Evolutionary conservation across 1,284 basidiomycete genomes (phyloP).

Genomic region (Coriolopsis trogii): DNA sequence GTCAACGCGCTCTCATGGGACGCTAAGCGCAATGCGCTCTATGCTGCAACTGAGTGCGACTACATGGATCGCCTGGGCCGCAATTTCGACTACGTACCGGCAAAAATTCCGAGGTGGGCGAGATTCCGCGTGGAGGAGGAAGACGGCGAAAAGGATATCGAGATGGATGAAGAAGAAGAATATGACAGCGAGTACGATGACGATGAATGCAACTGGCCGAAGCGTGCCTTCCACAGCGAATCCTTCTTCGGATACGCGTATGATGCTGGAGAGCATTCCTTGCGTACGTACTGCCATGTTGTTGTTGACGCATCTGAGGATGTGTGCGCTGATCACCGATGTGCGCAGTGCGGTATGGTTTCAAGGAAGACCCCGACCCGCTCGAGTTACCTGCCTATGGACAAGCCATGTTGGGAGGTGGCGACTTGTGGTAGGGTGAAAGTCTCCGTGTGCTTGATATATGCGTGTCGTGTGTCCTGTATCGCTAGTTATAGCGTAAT

Average conservation of each 20-base stretch:
- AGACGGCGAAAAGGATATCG: conserved; percentile 21
- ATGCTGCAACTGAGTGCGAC: conserved; percentile 39
- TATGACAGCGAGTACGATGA: conserved; percentile 13
- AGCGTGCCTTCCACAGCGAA: conserved; percentile 37
- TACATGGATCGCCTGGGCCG: conserved; percentile 37
- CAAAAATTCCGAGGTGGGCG: conserved; percentile 24
- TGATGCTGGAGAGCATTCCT: conserved; percentile 37
- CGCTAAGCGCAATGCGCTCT: conserved; percentile 32
- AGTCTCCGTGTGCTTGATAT: too few species aligned
- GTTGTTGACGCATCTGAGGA: too few species aligned
- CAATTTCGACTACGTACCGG: conserved; percentile 35
- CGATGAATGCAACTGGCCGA: conserved; percentile 36
- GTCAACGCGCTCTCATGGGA: conserved; percentile 42
- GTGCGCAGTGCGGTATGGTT: conserved; percentile 12
- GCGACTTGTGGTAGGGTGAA: background rate
- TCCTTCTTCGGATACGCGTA: conserved; percentile 39
- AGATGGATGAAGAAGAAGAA: conserved; percentile 6
- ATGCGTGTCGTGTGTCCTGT: too few species aligned
- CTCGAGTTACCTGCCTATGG: conserved; percentile 4
- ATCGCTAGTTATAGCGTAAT: too few species aligned
- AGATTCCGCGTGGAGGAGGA: conserved; percentile 13
- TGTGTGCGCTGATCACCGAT: background rate
- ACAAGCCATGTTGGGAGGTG: conserved; percentile 1
- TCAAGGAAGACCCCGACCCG: conserved; percentile 17
- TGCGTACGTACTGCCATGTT: conserved; percentile 28